A percentile compares a stretch with the other conserved stretches of the same genome.
phyloP scores from a whole-genome alignment of 306 rosid genomes.

The Cucurbita ficifolia region DNA sequence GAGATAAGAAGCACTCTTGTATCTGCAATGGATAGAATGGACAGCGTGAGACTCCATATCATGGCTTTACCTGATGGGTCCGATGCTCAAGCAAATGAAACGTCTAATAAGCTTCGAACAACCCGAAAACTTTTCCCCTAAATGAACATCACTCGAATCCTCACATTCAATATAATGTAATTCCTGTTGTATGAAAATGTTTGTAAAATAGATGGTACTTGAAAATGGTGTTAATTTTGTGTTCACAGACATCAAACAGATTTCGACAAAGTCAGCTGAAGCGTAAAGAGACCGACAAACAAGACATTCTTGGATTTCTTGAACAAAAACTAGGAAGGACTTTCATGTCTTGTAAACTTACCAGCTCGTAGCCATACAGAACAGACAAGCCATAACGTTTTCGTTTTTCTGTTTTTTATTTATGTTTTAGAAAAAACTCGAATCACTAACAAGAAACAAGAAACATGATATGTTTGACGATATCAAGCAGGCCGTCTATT shows the following conservation, averaged over 20 bases:
- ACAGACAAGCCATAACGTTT: background rate
- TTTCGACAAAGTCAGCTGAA: background rate
- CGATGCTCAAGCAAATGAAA: background rate
- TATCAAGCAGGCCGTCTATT: background rate
- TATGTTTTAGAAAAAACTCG: too few relatives aligned
- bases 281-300: too few relatives aligned
- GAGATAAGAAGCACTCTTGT: slow-evolving; percentile 22
- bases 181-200: background rate
- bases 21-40: slow-evolving; percentile 22
- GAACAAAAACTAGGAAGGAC: background rate
- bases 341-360: background rate
- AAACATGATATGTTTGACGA: too few relatives aligned
- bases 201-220: background rate
- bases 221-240: background rate
- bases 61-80: slow-evolving; percentile 26
- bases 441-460: too few relatives aligned
- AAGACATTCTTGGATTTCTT: background rate
- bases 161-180: background rate
- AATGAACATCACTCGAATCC: background rate
- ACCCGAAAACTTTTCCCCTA: background rate
- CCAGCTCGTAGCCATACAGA: background rate
- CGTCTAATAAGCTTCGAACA: background rate
- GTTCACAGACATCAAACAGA: background rate
- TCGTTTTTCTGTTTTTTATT: too few relatives aligned
- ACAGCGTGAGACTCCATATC: slow-evolving; percentile 17